These are phyloP conservation scores for Dichotomocladium elegans DNA, from an alignment of 371 early-diverging fungal genomes.

Conservation along the genomic window DNA sequence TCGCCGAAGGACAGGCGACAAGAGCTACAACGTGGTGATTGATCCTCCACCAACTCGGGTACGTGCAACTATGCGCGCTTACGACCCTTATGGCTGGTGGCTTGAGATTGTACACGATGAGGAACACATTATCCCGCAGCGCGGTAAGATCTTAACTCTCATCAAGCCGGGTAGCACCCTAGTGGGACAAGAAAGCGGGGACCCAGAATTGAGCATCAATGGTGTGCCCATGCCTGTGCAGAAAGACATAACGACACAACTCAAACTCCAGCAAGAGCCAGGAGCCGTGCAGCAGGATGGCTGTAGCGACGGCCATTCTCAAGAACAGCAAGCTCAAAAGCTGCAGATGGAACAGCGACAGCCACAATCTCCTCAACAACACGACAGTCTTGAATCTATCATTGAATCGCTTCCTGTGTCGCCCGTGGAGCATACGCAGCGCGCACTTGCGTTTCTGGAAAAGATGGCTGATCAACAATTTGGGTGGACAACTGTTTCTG, in stretches of 20 bases:
- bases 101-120: constrained; percentile 49
- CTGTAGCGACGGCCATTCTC: neutral
- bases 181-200: neutral
- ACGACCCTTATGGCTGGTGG: constrained; percentile 49
- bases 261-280: no score
- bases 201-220: constrained; percentile 15
- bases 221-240: constrained; percentile 9
- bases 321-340: constrained; percentile 1
- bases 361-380: neutral
- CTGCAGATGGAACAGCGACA: no score
- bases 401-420: constrained; percentile 10
- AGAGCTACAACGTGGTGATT: constrained; percentile 38
- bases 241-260: neutral
- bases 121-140: constrained; percentile 48
- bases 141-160: constrained; percentile 49
- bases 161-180: constrained; percentile 33
- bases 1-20: constrained; percentile 32
- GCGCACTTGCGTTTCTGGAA: constrained; percentile 25
- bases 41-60: constrained; percentile 58
- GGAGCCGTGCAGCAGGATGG: no score
- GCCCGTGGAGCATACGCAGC: constrained; percentile 26
- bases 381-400: neutral
- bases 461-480: constrained; percentile 39
- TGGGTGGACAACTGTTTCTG: constrained; percentile 47
- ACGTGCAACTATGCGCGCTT: constrained; percentile 22